Conservation (phyloP, 495 filamentous ascomycete genomes). For the Geoglossum glabrum region DNA sequence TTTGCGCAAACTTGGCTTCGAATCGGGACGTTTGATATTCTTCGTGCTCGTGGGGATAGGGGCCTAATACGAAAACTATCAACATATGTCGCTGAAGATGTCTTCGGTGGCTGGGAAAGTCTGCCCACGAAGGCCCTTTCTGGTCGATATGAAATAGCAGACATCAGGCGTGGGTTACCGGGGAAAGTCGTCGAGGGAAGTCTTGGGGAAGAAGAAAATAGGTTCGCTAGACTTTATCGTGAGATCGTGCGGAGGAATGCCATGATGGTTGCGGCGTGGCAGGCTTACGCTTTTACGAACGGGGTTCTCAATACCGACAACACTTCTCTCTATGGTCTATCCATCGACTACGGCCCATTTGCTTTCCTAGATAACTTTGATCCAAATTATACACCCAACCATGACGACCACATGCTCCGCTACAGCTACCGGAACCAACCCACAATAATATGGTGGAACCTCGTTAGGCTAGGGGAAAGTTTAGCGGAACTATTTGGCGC, state of each 20-base stretch:
- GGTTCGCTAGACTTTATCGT: conserved; percentile 70
- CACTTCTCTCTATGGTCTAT: conserved; percentile 72
- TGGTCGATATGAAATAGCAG: conserved; percentile 10
- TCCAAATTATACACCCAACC: conserved; percentile 85
- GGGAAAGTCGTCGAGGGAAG: conserved; percentile 40
- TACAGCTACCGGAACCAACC: conserved; percentile 91
- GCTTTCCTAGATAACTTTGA: conserved; percentile 95
- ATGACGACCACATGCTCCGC: conserved; percentile 72
- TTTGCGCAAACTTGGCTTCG: conserved; percentile 86
- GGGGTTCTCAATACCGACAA: conserved; percentile 95
- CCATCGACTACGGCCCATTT: conserved; percentile 88
- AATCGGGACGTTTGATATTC: conserved; percentile 85
- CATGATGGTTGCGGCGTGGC: conserved; percentile 78
- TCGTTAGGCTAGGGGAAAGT: conserved; percentile 79
- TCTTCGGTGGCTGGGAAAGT: conserved; percentile 64
- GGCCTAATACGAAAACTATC: conserved; percentile 48
- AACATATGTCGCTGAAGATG: conserved; percentile 67
- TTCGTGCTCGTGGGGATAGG: conserved; percentile 62
- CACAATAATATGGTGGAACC: conserved; percentile 95
- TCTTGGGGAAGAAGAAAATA: conserved; percentile 51
- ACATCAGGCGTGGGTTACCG: conserved; percentile 25
- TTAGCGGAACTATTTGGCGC: conserved; percentile 74
- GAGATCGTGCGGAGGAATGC: conserved; percentile 78
- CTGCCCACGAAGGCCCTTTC: conserved; percentile 38
- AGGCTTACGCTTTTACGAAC: conserved; percentile 95